Base-by-base conservation (phyloP, 2,329 filamentous ascomycete species). In the Calonectria honghensis region DNA sequence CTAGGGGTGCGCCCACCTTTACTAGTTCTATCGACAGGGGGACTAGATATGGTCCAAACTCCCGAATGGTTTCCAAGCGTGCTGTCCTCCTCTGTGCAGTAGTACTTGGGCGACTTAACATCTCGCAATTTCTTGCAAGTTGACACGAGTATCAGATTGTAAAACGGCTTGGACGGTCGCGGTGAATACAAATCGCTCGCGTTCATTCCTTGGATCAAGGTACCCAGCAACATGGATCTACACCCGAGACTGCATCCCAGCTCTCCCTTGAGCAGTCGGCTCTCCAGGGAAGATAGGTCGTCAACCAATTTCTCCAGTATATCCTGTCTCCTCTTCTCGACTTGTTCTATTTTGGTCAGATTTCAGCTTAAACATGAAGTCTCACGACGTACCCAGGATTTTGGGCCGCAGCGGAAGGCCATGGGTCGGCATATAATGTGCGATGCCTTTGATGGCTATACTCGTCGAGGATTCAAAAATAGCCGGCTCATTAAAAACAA, bases 191-290 rank as follows among this genome's bases (percentile, higher is more conserved):
- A n/a, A 13, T 20, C 45, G 6, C 45, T 48, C 4, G 45, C 5
- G 18, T 48, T 48, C 45, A 48, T 24, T 2, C 20, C 45, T 10
- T 48, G 45, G 6, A 65, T 64, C 45, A 73, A 39, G 13, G 57
- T 39, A 6, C 71, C 71, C 14, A 73, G 57, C 24, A 73, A n/a
- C 65, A 73, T 69, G 31, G 71, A 39, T 27, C 71, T 69, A 41
- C 71, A 73, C 32, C 71, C 71, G 41, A 45, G 37, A 35, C 41
- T 29, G 35, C 65, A 68, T 7, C 71, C 65, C 18, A 64, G n/a
- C 20, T 68, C 41, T 29, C 54, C 32, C 27, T 39, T 16, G 32
- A 61, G 65, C 27, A 73, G 35, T 11, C 45, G 45, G 13, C n/a
- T 13, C 6, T 35, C 27, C 6, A 6, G 73, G 64, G 7, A 9